phyloP scores from a whole-genome alignment of 1,284 basidiomycete species.

The Fistulina hepatica region DNA sequence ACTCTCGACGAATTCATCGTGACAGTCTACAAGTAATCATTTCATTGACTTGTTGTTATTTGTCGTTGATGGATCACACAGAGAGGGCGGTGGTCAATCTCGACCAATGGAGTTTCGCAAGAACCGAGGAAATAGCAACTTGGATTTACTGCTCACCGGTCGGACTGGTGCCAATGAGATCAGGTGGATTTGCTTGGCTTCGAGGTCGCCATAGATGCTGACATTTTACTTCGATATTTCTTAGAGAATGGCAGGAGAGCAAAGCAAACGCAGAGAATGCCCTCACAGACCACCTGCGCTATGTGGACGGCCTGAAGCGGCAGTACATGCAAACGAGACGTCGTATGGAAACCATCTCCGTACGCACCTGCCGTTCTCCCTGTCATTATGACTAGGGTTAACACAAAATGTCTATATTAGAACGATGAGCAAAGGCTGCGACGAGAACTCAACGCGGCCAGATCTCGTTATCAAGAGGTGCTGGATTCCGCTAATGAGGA shows the following conservation, averaged over 20 bases:
- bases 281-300: too few species aligned
- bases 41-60: background rate
- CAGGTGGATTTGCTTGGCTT: slow-evolving; percentile 21
- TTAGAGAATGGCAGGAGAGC: too few species aligned
- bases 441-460: slow-evolving; percentile 53
- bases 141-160: slow-evolving; percentile 41
- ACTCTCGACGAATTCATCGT: slow-evolving; percentile 51
- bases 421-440: slow-evolving; percentile 21
- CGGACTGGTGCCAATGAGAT: slow-evolving; percentile 27
- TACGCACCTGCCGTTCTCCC: slow-evolving; percentile 13
- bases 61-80: slow-evolving; percentile 19
- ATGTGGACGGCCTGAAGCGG: too few species aligned
- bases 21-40: slow-evolving; percentile 47
- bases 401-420: slow-evolving; percentile 24
- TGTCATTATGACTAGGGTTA: slow-evolving; percentile 12
- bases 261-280: too few species aligned
- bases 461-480: too few species aligned
- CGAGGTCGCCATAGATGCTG: too few species aligned
- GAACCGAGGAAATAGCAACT: slow-evolving; percentile 13
- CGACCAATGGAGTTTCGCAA: slow-evolving; percentile 25
- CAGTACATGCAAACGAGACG: too few species aligned
- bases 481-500: too few species aligned
- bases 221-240: too few species aligned
- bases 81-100: slow-evolving; percentile 54
- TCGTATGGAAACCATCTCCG: slow-evolving; percentile 23